These are phyloP conservation scores for Gossypium trilobum DNA, from an alignment of 441 rosid genomes.

Conservation along the genomic window DNA sequence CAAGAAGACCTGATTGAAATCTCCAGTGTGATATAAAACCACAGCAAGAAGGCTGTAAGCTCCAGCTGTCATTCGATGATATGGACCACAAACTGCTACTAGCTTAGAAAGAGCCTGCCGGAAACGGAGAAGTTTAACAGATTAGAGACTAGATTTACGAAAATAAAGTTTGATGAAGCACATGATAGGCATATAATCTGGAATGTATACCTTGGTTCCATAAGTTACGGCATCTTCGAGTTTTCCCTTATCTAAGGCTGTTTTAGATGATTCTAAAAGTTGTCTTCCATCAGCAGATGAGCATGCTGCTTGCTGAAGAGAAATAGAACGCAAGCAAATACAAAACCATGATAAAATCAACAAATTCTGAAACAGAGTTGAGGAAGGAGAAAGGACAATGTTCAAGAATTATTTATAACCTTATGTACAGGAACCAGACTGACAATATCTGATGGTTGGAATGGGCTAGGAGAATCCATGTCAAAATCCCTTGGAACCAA, in stretches of 20 bases:
- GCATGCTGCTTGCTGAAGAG: conserved; percentile 54
- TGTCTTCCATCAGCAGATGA: conserved; percentile 75
- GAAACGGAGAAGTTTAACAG: conserved; percentile 21
- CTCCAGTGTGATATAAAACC: conserved; percentile 69
- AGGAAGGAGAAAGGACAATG: conserved; percentile 5
- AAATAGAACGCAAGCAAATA: conserved; percentile 16
- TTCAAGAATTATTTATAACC: conserved; percentile 27
- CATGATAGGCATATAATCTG: conserved; percentile 4
- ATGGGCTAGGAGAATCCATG: conserved; percentile 62
- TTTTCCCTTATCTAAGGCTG: conserved; percentile 72
- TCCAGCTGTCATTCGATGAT: conserved; percentile 73
- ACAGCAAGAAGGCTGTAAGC: conserved; percentile 79
- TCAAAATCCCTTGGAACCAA: conserved; percentile 65
- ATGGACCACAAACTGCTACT: conserved; percentile 70
- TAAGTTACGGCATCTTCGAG: conserved; percentile 73
- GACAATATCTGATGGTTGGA: conserved; percentile 49
- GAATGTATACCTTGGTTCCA: conserved; percentile 51
- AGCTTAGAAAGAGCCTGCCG: conserved; percentile 66
- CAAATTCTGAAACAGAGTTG: conserved; percentile 1
- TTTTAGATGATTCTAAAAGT: conserved; percentile 68
- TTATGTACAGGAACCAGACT: conserved; percentile 64
- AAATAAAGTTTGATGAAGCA: conserved; percentile 7
- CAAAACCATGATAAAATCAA: conserved; percentile 9
- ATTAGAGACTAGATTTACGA: conserved; percentile 15
- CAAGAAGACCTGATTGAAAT: conserved; percentile 60